A percentile compares a stretch with the other conserved stretches of the same genome.
These are phyloP conservation scores for Hysterium pulicare DNA, from an alignment of 2,329 filamentous ascomycete genomes.

Conservation along the genomic window DNA sequence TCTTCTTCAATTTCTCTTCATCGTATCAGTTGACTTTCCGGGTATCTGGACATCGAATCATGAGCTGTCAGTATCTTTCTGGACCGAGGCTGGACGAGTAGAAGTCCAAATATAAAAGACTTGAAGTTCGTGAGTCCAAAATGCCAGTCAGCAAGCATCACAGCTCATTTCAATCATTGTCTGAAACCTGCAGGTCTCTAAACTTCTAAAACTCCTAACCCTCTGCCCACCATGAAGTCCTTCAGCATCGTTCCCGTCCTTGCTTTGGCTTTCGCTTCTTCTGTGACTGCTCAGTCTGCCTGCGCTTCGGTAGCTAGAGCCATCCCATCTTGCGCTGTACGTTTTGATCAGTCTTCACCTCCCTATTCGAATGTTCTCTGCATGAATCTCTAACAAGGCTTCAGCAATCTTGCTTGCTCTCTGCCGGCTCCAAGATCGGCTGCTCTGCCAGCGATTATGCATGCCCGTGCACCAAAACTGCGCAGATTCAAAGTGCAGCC, in stretches of 20 bases:
- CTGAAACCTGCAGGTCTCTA: neutral
- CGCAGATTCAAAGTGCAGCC: neutral
- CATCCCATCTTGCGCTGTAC: constrained; percentile 4
- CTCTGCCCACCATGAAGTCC: constrained; percentile 3
- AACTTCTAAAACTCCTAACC: neutral
- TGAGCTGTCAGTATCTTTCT: no score
- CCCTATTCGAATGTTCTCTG: neutral
- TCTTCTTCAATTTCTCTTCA: neutral
- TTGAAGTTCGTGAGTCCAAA: no score
- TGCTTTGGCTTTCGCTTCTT: neutral
- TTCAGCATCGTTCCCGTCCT: constrained; percentile 2
- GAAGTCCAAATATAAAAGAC: no score
- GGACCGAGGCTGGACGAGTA: no score
- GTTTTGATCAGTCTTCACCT: neutral
- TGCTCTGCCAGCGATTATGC: neutral
- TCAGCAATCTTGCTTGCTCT: constrained; percentile 3
- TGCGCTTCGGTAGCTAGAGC: constrained; percentile 1
- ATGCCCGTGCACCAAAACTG: neutral
- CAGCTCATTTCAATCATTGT: no score
- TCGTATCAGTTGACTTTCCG: no score
- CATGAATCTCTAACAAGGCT: neutral
- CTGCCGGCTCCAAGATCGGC: constrained; percentile 3
- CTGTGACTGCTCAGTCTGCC: neutral
- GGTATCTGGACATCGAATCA: no score
- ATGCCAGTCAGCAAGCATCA: no score